phyloP scores from a whole-genome alignment of 2,329 filamentous ascomycete genomes.

The Aspergillus latus region DNA sequence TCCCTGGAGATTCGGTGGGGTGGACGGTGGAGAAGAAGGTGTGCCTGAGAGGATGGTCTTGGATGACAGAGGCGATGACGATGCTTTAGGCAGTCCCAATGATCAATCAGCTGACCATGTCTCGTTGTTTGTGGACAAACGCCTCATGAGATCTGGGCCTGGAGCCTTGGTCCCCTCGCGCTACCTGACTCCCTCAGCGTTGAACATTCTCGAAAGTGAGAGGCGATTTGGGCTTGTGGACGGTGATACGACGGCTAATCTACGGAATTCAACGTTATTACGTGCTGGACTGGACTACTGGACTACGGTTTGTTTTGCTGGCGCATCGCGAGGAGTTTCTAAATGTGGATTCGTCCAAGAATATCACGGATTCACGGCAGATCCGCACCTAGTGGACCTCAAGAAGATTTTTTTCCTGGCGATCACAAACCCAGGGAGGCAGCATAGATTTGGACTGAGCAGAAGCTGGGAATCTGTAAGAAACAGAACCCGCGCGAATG shows the following conservation, averaged over 20 bases:
- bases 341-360: conserved; percentile 8
- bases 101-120: conserved; percentile 1
- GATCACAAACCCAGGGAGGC: neutral
- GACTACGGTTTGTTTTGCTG: neutral
- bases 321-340: conserved; percentile 1
- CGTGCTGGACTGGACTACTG: neutral
- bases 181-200: neutral
- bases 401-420: conserved; percentile 9
- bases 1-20: conserved; percentile 7
- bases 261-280: neutral
- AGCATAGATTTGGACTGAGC: neutral
- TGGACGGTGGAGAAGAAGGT: neutral
- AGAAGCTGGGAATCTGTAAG: neutral
- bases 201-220: neutral
- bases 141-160: neutral
- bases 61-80: neutral
- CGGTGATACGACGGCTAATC: conserved; percentile 9
- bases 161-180: neutral
- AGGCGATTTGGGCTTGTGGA: neutral
- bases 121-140: neutral
- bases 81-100: neutral
- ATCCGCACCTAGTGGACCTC: conserved; percentile 7
- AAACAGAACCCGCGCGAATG: neutral
- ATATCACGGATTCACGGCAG: conserved; percentile 7
- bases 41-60: neutral